A percentile compares a stretch with the other conserved stretches of the same genome.
These are phyloP conservation scores for Hypoxylon sp. DNA, from an alignment of 2,329 filamentous ascomycete genomes.

Conservation along the genomic window DNA sequence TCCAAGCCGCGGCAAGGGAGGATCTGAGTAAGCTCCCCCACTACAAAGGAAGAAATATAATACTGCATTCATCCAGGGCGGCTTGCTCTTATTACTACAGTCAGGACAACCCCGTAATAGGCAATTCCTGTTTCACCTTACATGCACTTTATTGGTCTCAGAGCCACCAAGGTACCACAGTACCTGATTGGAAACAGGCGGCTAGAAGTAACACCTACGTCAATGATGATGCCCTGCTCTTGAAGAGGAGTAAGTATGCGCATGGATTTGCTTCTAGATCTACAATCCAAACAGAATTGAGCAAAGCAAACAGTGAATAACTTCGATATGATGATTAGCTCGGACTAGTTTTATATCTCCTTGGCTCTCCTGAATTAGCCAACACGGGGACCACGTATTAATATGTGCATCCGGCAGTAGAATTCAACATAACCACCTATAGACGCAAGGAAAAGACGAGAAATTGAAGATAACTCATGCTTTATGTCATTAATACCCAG, in stretches of 20 bases:
- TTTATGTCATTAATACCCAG: constrained; percentile 15
- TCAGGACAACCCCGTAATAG: constrained; percentile 6
- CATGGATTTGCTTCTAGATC: constrained; percentile 5
- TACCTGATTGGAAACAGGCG: constrained; percentile 5
- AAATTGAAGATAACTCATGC: background rate
- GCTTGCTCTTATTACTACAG: constrained; percentile 12
- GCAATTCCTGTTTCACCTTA: constrained; percentile 16
- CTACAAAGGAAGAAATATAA: constrained; percentile 2
- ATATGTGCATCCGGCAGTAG: background rate
- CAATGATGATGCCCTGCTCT: constrained; percentile 6
- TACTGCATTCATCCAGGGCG: constrained; percentile 14
- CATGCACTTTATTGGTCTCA: background rate
- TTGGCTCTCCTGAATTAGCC: background rate
- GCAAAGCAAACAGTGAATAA: background rate
- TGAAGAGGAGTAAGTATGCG: background rate
- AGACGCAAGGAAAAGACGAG: background rate
- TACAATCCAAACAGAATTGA: constrained; percentile 1
- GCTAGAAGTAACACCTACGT: constrained; percentile 23
- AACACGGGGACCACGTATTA: background rate
- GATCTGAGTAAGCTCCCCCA: constrained; percentile 53
- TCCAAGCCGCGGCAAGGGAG: constrained; percentile 43
- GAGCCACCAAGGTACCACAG: background rate
- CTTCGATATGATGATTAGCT: background rate
- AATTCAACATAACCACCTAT: background rate
- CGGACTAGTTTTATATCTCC: background rate